phyloP scores from a whole-genome alignment of 2,329 filamentous ascomycete species.

The Pseudopithomyces chartarum region DNA sequence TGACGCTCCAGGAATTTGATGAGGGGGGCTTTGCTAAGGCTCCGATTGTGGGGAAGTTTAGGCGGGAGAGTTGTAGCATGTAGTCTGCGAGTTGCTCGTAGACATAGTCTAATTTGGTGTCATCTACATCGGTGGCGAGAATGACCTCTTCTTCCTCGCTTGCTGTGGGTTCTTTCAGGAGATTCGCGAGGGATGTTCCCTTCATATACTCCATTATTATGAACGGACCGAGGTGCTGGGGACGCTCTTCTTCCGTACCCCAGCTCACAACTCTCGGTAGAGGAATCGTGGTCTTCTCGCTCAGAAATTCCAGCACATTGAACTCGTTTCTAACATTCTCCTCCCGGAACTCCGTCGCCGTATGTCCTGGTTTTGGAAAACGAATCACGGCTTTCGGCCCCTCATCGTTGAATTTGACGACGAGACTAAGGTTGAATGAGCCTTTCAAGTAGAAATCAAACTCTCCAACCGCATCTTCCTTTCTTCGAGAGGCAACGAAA shows the following conservation, averaged over 20 bases:
- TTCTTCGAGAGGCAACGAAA: slow-evolving; percentile 20
- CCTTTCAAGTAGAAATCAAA: slow-evolving; percentile 26
- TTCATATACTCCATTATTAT: slow-evolving; percentile 32
- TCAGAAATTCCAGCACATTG: slow-evolving; percentile 19
- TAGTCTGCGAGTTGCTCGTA: slow-evolving; percentile 25
- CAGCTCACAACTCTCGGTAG: slow-evolving; percentile 20
- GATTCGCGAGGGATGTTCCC: slow-evolving; percentile 18
- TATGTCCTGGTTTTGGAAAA: slow-evolving; percentile 26
- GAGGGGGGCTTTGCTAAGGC: slow-evolving; percentile 39
- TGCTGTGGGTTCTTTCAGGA: slow-evolving; percentile 20
- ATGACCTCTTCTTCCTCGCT: slow-evolving; percentile 23
- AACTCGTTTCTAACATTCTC: slow-evolving; percentile 26
- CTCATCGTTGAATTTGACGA: slow-evolving; percentile 21
- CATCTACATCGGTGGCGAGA: slow-evolving; percentile 16
- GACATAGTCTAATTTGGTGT: slow-evolving; percentile 22
- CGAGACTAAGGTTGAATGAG: slow-evolving; percentile 26
- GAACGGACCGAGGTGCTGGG: slow-evolving; percentile 28
- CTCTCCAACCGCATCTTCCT: slow-evolving; percentile 12
- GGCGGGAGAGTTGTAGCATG: slow-evolving; percentile 18
- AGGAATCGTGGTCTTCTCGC: slow-evolving; percentile 22
- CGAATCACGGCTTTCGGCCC: slow-evolving; percentile 24
- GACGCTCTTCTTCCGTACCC: slow-evolving; percentile 25
- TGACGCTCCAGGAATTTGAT: slow-evolving; percentile 36
- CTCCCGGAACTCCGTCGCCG: slow-evolving; percentile 17
- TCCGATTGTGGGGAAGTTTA: slow-evolving; percentile 20